Percentiles rank a stretch among this genome's conserved stretches.
Evolutionary conservation across 2,329 filamentous ascomycete genomes (phyloP).

Genomic region (Thielaviopsis ethacetica): DNA sequence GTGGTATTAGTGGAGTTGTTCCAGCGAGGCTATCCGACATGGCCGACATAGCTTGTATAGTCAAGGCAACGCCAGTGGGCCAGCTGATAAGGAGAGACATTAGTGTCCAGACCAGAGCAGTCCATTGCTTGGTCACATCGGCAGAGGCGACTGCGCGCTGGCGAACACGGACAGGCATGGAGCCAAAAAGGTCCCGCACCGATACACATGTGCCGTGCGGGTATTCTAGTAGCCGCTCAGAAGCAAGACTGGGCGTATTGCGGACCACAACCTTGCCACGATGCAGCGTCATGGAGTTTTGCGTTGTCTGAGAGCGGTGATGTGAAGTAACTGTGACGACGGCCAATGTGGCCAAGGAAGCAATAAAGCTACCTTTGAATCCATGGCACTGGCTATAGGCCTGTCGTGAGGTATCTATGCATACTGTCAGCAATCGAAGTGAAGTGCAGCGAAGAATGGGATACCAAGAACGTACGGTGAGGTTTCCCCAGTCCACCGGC

Average conservation of each 20-base stretch:
- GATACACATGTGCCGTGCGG: constrained; percentile 59
- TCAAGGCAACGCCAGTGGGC: constrained; percentile 38
- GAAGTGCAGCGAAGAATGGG: neutral
- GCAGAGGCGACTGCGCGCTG: constrained; percentile 43
- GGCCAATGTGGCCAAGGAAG: constrained; percentile 60
- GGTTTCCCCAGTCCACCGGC: constrained; percentile 55
- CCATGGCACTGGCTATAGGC: constrained; percentile 36
- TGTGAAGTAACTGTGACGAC: constrained; percentile 62
- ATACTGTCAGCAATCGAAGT: neutral
- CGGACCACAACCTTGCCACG: constrained; percentile 50
- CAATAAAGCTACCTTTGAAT: constrained; percentile 55
- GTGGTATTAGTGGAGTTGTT: neutral
- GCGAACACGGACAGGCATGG: constrained; percentile 80
- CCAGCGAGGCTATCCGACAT: neutral
- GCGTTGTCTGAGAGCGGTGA: constrained; percentile 40
- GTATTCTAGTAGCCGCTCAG: constrained; percentile 38
- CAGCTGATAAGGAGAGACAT: constrained; percentile 57
- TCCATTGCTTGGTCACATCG: constrained; percentile 46
- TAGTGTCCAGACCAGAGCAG: constrained; percentile 39
- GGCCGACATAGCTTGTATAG: constrained; percentile 20
- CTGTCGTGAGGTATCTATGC: constrained; percentile 3
- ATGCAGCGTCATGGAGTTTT: constrained; percentile 53
- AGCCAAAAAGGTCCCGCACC: constrained; percentile 72
- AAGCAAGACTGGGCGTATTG: constrained; percentile 40
- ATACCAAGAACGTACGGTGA: constrained; percentile 39